phyloP scores from a whole-genome alignment of 371 early-diverging fungal genomes.

The Mortierella sp. region DNA sequence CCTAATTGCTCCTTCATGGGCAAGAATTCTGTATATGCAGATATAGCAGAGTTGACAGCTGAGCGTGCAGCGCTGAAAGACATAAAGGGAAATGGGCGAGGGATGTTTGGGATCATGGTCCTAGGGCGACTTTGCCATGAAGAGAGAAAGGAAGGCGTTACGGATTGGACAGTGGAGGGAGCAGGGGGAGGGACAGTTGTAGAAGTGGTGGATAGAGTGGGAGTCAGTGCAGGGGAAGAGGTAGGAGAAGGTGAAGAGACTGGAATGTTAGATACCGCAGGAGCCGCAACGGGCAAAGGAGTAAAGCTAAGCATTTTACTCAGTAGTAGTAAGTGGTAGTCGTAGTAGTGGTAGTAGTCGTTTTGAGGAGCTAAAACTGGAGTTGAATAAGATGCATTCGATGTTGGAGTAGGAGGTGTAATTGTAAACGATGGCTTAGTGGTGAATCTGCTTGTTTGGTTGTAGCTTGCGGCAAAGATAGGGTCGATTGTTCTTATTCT shows the following conservation, averaged over 20 bases:
- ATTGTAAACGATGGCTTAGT: background rate
- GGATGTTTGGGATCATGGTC: slow-evolving; percentile 44
- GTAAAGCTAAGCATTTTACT: too few relatives aligned
- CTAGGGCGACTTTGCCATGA: slow-evolving; percentile 43
- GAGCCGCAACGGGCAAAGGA: slow-evolving; percentile 1
- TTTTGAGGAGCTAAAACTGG: slow-evolving; percentile 5
- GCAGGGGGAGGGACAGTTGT: slow-evolving; percentile 4
- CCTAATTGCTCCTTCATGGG: slow-evolving; percentile 49
- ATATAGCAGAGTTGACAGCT: slow-evolving; percentile 34
- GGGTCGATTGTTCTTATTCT: slow-evolving; percentile 3
- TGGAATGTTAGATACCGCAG: slow-evolving; percentile 6
- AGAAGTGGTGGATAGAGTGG: background rate
- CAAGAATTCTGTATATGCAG: slow-evolving; percentile 35
- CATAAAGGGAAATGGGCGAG: slow-evolving; percentile 49
- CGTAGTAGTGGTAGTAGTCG: background rate
- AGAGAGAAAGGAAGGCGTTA: slow-evolving; percentile 31
- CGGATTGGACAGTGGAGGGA: background rate
- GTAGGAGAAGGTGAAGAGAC: slow-evolving; percentile 7
- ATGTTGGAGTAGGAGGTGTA: background rate
- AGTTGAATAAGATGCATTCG: background rate
- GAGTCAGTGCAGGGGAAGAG: background rate
- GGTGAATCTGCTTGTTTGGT: background rate
- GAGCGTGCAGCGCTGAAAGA: slow-evolving; percentile 44
- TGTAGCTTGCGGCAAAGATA: background rate
- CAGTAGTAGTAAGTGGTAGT: background rate